A percentile compares a stretch with the other conserved stretches of the same genome.
Conservation (phyloP, 805 yeast species). For the Hanseniaspora singularis region DNA sequence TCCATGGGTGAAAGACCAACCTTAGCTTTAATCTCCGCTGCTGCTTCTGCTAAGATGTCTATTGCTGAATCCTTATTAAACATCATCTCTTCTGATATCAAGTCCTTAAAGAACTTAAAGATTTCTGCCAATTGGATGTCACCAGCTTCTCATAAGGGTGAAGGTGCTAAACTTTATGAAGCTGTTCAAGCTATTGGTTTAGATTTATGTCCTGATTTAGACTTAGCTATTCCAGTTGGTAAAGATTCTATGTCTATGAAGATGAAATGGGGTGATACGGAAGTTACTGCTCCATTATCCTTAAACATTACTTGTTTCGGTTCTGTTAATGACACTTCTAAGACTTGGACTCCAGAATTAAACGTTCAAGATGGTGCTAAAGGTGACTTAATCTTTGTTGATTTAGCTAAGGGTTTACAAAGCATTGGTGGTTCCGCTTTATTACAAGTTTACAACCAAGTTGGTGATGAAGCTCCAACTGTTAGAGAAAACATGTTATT, state of each 20-base stretch:
- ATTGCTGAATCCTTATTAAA: conserved; percentile 91
- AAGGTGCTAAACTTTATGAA: conserved; percentile 86
- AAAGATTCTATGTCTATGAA: conserved; percentile 99
- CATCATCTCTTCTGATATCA: conserved; percentile 78
- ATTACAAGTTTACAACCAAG: conserved; percentile 82
- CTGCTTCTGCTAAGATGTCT: conserved; percentile 87
- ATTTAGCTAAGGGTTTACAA: conserved; percentile 37
- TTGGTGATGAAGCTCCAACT: conserved; percentile 73
- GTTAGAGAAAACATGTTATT: conserved; percentile 58
- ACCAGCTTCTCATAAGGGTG: conserved; percentile 88
- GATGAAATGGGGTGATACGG: conserved; percentile 90
- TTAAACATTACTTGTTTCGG: conserved; percentile 84
- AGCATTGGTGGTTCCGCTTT: conserved; percentile 88
- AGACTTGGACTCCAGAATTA: conserved; percentile 91
- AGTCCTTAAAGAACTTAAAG: conserved; percentile 60
- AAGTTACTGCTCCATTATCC: conserved; percentile 91
- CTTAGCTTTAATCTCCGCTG: conserved; percentile 73
- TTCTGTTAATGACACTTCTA: conserved; percentile 70
- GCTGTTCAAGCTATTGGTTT: conserved; percentile 94
- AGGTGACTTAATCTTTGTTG: conserved; percentile 54
- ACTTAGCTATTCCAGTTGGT: conserved; percentile 91
- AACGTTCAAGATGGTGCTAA: conserved; percentile 41
- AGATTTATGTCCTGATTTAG: conserved; percentile 87
- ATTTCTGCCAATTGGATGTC: conserved; percentile 99
- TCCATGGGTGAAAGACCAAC: conserved; percentile 96